These are phyloP conservation scores for Leccinum arenicola DNA, from an alignment of 768 basidiomycete genomes.

Conservation along the genomic window DNA sequence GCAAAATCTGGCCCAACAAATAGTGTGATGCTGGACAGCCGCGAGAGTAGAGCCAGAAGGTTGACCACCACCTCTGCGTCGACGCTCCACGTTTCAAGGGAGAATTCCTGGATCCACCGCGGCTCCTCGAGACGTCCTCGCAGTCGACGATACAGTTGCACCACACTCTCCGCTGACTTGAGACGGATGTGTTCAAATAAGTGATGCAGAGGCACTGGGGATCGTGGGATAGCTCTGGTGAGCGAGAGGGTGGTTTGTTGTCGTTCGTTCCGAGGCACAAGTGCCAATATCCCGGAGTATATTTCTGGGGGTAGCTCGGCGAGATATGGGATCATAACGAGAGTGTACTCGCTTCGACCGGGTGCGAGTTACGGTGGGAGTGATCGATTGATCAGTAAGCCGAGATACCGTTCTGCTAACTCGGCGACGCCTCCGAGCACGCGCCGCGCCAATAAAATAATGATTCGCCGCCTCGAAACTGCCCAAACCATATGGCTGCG, in stretches of 20 bases:
- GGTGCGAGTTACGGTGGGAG: no score
- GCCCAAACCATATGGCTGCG: no score
- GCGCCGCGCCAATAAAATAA: no score
- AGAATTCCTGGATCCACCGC: conserved; percentile 47
- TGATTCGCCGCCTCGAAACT: no score
- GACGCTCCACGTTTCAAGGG: conserved; percentile 61
- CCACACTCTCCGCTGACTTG: conserved; percentile 47
- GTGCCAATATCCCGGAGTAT: conserved; percentile 54
- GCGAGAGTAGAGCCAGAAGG: conserved; percentile 55
- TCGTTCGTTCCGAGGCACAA: conserved; percentile 43
- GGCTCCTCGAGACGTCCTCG: conserved; percentile 34
- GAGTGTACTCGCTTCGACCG: background rate
- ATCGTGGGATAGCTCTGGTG: conserved; percentile 57
- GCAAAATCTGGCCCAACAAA: conserved; percentile 75
- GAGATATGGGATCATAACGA: conserved; percentile 22
- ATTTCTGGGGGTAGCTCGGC: conserved; percentile 62
- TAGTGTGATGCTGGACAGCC: conserved; percentile 49
- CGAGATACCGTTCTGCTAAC: no score
- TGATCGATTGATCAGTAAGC: no score
- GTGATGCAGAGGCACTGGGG: conserved; percentile 51
- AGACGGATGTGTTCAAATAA: conserved; percentile 62
- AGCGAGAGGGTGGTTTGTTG: conserved; percentile 59
- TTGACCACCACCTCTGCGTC: conserved; percentile 77
- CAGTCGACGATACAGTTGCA: conserved; percentile 56
- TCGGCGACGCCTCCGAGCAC: no score